phyloP scores from a whole-genome alignment of 2,329 filamentous ascomycete species.

The Stagonosporopsis cucurbitacearum region DNA sequence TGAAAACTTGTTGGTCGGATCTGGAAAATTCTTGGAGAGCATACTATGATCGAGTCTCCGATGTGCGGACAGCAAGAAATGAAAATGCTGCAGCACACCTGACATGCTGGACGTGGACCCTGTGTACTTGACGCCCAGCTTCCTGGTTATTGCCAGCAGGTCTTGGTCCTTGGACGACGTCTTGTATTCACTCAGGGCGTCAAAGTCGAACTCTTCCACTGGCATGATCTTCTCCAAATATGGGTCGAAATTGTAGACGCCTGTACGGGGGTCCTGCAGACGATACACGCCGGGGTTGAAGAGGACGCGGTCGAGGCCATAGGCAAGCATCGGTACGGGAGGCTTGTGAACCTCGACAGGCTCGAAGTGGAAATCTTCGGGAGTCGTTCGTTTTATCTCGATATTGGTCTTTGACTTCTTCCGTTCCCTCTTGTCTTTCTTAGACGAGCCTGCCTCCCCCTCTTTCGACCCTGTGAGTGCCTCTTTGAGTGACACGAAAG shows the following conservation, averaged over 20 bases:
- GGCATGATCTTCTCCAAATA: constrained; percentile 95
- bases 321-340: constrained; percentile 68
- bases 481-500: background rate
- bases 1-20: constrained; percentile 72
- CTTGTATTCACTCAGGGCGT: constrained; percentile 82
- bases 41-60: constrained; percentile 71
- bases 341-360: constrained; percentile 55
- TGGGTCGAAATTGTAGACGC: constrained; percentile 96
- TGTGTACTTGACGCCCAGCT: constrained; percentile 78
- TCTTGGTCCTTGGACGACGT: constrained; percentile 85
- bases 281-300: constrained; percentile 92
- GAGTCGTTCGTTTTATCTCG: constrained; percentile 31
- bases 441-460: constrained; percentile 29
- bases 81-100: constrained; percentile 83
- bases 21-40: constrained; percentile 71
- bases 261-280: constrained; percentile 84
- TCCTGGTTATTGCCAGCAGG: constrained; percentile 71
- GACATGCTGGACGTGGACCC: constrained; percentile 99
- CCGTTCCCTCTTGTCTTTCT: constrained; percentile 19
- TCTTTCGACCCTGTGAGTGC: background rate
- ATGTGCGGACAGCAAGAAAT: constrained; percentile 88
- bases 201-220: constrained; percentile 88
- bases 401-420: constrained; percentile 18
- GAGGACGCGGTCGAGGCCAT: constrained; percentile 85
- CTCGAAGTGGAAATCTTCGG: constrained; percentile 44